phyloP scores from a whole-genome alignment of 306 rosid genomes.

The Gastrolobium villosum region DNA sequence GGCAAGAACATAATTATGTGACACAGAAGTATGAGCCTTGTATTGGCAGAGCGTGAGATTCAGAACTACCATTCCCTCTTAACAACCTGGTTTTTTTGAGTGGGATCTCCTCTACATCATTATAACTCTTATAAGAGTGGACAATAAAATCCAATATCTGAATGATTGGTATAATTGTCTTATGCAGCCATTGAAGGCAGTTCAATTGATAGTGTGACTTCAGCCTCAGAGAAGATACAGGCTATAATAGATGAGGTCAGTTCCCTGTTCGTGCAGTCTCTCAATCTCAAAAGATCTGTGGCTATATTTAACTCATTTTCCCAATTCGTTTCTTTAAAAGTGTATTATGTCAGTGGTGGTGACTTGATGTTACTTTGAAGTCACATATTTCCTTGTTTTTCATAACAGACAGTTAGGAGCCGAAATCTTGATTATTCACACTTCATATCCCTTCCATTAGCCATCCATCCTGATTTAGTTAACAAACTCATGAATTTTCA shows the following conservation, averaged over 20 bases:
- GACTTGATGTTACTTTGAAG: slow-evolving; percentile 2
- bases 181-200: slow-evolving; percentile 80
- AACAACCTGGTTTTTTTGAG: slow-evolving; percentile 17
- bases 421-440: slow-evolving; percentile 87
- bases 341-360: slow-evolving; percentile 29
- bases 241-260: slow-evolving; percentile 79
- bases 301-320: slow-evolving; percentile 25
- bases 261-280: slow-evolving; percentile 49
- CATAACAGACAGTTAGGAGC: slow-evolving; percentile 73
- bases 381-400: slow-evolving; percentile 47
- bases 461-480: slow-evolving; percentile 87
- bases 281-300: slow-evolving; percentile 36
- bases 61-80: slow-evolving; percentile 31
- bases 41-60: slow-evolving; percentile 20
- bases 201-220: slow-evolving; percentile 70
- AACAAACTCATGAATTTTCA: slow-evolving; percentile 82
- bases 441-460: slow-evolving; percentile 96
- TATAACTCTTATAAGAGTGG: slow-evolving; percentile 34
- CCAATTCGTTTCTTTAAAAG: slow-evolving; percentile 23
- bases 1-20: slow-evolving; percentile 30
- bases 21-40: slow-evolving; percentile 29
- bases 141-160: slow-evolving; percentile 16
- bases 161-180: slow-evolving; percentile 45
- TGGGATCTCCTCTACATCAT: slow-evolving; percentile 38
- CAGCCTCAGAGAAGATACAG: slow-evolving; percentile 79